Evolutionary conservation across 2,329 filamentous ascomycete genomes (phyloP).

Genomic region (Claviceps maximensis): DNA sequence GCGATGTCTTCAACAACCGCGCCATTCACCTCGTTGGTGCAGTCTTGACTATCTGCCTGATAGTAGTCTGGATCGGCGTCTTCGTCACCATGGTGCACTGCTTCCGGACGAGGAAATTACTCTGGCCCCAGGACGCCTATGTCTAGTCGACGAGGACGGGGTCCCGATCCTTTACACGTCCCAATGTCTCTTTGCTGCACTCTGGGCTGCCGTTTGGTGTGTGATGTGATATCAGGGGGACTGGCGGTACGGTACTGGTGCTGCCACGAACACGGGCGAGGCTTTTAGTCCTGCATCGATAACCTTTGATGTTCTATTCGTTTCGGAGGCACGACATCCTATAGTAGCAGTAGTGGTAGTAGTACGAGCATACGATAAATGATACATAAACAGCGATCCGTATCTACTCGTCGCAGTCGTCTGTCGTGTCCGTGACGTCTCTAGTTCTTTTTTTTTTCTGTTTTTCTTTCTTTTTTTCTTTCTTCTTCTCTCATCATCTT

Average conservation of each 20-base stretch:
- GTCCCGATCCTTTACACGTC: not conserved
- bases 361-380: too few relatives aligned
- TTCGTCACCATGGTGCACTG: slow-evolving; percentile 58
- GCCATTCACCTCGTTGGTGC: slow-evolving; percentile 55
- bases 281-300: not conserved
- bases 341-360: not conserved
- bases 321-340: too few relatives aligned
- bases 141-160: slow-evolving; percentile 5
- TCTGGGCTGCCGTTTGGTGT: slow-evolving; percentile 4
- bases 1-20: slow-evolving; percentile 42
- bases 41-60: slow-evolving; percentile 50
- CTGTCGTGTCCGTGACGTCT: too few relatives aligned
- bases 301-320: too few relatives aligned
- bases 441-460: too few relatives aligned
- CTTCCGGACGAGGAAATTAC: slow-evolving; percentile 51
- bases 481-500: not conserved
- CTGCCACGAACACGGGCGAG: not conserved
- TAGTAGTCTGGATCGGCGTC: slow-evolving; percentile 56
- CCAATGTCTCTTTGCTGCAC: slow-evolving; percentile 1
- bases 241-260: not conserved
- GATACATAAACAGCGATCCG: too few relatives aligned
- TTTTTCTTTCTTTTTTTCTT: not conserved
- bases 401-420: too few relatives aligned
- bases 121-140: slow-evolving; percentile 55
- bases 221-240: too few relatives aligned